Evolutionary conservation across 352 stramenopile species (phyloP).

Genomic region (Globisporangium splendens): DNA sequence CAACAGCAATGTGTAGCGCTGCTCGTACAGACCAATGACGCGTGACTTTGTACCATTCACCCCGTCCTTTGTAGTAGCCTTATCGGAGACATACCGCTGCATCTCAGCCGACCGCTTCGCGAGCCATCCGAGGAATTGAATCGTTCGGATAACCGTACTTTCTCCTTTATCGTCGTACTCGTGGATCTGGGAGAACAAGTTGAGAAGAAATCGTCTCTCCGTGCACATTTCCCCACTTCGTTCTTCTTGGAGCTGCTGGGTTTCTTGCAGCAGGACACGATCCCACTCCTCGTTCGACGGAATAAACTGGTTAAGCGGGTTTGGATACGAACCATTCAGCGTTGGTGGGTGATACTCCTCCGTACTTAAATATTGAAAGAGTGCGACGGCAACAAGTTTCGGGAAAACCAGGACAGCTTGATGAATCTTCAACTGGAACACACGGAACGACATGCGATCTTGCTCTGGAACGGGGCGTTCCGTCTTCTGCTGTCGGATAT

Average conservation of each 20-base stretch:
- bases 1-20: constrained; percentile 69
- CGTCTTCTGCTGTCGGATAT: constrained; percentile 82
- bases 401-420: constrained; percentile 73
- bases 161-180: constrained; percentile 88
- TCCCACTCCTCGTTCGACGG: constrained; percentile 52
- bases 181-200: constrained; percentile 82
- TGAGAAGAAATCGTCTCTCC: constrained; percentile 74
- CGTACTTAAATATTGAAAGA: constrained; percentile 78
- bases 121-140: constrained; percentile 80
- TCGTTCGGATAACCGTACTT: constrained; percentile 78
- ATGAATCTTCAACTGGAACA: constrained; percentile 85
- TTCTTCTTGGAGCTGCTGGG: constrained; percentile 60
- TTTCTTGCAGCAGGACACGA: constrained; percentile 48
- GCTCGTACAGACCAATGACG: constrained; percentile 21
- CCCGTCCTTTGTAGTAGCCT: constrained; percentile 1
- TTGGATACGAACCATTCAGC: constrained; percentile 42
- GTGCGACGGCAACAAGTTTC: constrained; percentile 47
- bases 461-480: constrained; percentile 80
- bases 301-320: constrained; percentile 51
- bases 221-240: constrained; percentile 65
- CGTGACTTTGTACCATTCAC: constrained; percentile 14
- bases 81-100: constrained; percentile 45
- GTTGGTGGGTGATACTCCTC: constrained; percentile 61
- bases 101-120: constrained; percentile 63
- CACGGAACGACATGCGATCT: constrained; percentile 82